A percentile compares a stretch with the other conserved stretches of the same genome.
Evolutionary conservation across 2,329 filamentous ascomycete genomes (phyloP).

Genomic region (Fusarium nelsonii): DNA sequence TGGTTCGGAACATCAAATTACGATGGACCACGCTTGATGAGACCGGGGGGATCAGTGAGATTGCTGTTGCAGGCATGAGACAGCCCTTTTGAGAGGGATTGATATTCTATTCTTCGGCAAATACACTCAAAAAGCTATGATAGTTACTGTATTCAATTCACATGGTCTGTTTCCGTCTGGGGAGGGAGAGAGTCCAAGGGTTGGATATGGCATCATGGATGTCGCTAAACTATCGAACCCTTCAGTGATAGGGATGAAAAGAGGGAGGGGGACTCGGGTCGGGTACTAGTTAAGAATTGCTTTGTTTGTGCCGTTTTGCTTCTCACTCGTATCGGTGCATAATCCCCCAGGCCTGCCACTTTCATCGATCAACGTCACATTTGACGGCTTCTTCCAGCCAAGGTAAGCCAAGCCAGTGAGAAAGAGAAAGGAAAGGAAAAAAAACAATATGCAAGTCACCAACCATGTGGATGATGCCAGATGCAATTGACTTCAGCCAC

Average conservation of each 20-base stretch:
- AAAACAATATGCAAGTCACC: conserved; percentile 35
- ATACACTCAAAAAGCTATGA: background rate
- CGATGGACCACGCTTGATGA: conserved; percentile 44
- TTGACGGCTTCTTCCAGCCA: conserved; percentile 22
- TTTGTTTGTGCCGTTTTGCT: conserved; percentile 1
- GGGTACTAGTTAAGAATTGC: background rate
- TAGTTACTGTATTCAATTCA: background rate
- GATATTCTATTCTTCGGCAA: conserved; percentile 16
- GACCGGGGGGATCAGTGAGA: conserved; percentile 42
- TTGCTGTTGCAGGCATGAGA: conserved; percentile 46
- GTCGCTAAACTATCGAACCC: conserved; percentile 6
- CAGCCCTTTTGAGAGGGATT: conserved; percentile 32
- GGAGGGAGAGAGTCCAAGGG: conserved; percentile 1
- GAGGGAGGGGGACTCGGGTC: background rate
- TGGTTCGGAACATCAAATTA: conserved; percentile 43
- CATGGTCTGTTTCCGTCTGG: background rate
- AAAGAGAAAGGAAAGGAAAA: background rate
- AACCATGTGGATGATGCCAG: conserved; percentile 51
- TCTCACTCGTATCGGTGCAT: conserved; percentile 13
- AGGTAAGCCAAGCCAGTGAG: conserved; percentile 12
- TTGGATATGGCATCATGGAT: conserved; percentile 22
- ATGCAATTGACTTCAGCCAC: conserved; percentile 7
- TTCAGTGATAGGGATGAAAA: conserved; percentile 3
- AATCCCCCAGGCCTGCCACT: conserved; percentile 9
- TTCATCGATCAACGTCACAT: conserved; percentile 24